Conservation (phyloP, 1,284 basidiomycete genomes). For the Microbotryum lychnidis-dioicae region DNA sequence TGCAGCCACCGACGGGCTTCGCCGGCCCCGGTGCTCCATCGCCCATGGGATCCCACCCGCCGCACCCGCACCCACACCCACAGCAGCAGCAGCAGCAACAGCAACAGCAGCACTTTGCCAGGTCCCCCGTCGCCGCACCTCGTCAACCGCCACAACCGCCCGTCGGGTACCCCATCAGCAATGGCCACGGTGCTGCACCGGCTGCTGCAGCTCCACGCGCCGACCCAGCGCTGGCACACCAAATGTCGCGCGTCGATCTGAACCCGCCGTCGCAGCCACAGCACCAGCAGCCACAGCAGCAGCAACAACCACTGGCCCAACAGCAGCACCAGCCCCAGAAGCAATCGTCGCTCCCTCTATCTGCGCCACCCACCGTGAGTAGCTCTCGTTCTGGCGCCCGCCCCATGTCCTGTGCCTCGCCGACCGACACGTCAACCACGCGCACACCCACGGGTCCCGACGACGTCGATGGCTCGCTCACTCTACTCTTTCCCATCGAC, state of each 20-base stretch:
- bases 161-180: background rate
- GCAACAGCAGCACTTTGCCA: background rate
- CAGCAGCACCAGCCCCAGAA: background rate
- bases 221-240: background rate
- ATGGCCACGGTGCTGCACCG: too few species aligned
- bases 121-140: background rate
- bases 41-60: slow-evolving; percentile 1
- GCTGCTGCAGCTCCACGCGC: too few species aligned
- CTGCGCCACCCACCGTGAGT: background rate
- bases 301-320: background rate
- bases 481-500: background rate
- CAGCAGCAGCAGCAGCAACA: slow-evolving; percentile 2
- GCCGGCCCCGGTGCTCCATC: background rate
- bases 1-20: too few species aligned
- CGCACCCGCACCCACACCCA: slow-evolving; percentile 1
- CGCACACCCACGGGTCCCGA: background rate
- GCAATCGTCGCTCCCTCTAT: background rate
- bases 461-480: background rate
- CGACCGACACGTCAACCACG: background rate
- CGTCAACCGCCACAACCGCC: background rate
- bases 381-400: background rate
- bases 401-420: background rate
- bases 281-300: slow-evolving; percentile 5
- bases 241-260: background rate
- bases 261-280: background rate